Base-by-base conservation (phyloP, 2,329 filamentous ascomycete genomes). In the Aspergillus transmontanensis region DNA sequence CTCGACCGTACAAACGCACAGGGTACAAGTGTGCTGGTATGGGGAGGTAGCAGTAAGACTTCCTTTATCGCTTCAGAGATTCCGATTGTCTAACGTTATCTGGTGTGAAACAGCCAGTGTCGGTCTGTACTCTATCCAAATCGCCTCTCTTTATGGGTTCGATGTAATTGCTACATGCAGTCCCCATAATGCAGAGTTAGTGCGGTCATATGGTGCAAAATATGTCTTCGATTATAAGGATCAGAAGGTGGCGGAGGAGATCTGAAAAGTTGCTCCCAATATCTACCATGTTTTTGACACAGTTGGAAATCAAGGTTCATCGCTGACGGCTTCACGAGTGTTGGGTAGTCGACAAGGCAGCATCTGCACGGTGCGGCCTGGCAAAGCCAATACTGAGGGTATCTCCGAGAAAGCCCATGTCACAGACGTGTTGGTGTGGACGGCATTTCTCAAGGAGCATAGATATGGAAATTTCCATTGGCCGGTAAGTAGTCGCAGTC, bases 351-450 rank as follows among this genome's bases (percentile, higher is more conserved):
- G 66, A 9, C 60, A 60, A 3, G 69, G 72, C 0, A 61, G 56
- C 1, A 67, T 83, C 1, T 82, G 79, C 63, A 83, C 79, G 0
- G 79, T 82, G 9, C 64, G 80, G 2, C 80, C 79, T 0, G 79
- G 77, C 1, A 81, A 80, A 61, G 74, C 71, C 0, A 72, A 78
- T 55, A 82, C 79, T 0, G 74, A 79, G 28, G 64, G 74, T 39
- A 77, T 81, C 0, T 65, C 71, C 0, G 62, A 69, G 21, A 66
- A 71, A 4, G 75, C 75, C 4, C 73, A 72, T 23, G 76, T 82
- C 2, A 79, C 75, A 0, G 76, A 80, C 66, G 79, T 83, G 4
- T 66, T 82, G n/a, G 78, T 82, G 0, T 81, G 77, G 76, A 81
- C 77, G 2, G 75, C 73, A 1, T 23, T 82, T 51, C 60, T 79